phyloP scores from a whole-genome alignment of 2,329 filamentous ascomycete species.

The Lasiodiplodia citricola region DNA sequence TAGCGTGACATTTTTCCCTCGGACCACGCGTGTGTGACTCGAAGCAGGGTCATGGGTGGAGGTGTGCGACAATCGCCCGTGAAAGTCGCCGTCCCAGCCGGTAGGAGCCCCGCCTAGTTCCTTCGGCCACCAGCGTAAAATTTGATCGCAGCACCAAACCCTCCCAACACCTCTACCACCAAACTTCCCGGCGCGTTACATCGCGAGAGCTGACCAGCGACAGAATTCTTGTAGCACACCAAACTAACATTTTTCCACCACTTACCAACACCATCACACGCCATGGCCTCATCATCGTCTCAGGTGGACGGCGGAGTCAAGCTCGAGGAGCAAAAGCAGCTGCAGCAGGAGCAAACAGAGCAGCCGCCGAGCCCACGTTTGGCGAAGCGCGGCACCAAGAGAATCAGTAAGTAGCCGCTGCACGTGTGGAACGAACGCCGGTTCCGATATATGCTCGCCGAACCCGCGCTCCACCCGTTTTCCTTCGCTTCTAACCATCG shows the following conservation, averaged over 20 bases:
- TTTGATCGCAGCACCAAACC: not conserved
- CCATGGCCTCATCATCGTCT: conserved; percentile 25
- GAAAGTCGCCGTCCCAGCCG: conserved; percentile 10
- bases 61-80: not conserved
- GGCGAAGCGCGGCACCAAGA: conserved; percentile 26
- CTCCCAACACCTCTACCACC: not conserved
- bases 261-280: not conserved
- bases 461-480: not conserved
- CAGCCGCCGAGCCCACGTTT: conserved; percentile 7
- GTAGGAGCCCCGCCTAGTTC: not conserved
- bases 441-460: not conserved
- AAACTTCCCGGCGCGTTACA: not conserved
- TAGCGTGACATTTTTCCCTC: not conserved
- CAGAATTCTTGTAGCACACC: not conserved
- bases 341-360: conserved; percentile 1
- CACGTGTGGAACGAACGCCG: not conserved
- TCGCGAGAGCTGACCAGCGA: conserved; percentile 4
- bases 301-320: conserved; percentile 25
- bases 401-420: conserved; percentile 26
- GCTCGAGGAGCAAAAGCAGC: conserved; percentile 17
- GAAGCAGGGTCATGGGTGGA: not conserved
- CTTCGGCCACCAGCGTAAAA: not conserved
- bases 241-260: not conserved
- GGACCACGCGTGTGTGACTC: not conserved
- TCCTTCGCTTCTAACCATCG: conserved; percentile 9